phyloP scores from a whole-genome alignment of 139 green algal genomes.

The Desmodesmus armatus region DNA sequence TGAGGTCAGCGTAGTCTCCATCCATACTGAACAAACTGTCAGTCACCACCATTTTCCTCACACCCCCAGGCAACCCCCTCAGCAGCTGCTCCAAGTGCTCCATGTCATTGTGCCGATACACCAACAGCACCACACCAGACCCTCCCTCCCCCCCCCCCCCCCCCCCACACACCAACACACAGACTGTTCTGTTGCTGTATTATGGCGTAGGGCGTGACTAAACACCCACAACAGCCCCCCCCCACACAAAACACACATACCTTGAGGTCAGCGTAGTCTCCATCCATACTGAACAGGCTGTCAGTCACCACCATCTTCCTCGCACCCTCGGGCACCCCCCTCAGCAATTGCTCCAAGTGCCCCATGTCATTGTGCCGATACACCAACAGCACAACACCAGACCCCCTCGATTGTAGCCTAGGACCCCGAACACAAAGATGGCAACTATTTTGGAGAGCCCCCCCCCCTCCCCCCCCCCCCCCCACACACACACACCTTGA shows the following conservation, averaged over 20 bases:
- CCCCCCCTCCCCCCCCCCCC: too few relatives aligned
- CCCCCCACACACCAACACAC: too few relatives aligned
- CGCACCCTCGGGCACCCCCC: background rate
- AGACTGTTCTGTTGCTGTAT: too few relatives aligned
- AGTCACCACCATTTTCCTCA: conserved; percentile 81
- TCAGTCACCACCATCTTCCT: conserved; percentile 89
- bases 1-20: conserved; percentile 89
- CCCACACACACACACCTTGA: conserved; percentile 69
- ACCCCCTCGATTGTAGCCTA: background rate
- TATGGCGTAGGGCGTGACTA: too few relatives aligned
- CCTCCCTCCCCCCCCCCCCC: too few relatives aligned
- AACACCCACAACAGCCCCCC: too few relatives aligned
- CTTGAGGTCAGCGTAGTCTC: conserved; percentile 88
- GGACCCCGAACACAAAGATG: background rate
- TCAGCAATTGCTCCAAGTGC: background rate
- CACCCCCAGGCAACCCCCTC: background rate
- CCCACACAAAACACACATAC: too few relatives aligned
- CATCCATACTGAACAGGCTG: conserved; percentile 96
- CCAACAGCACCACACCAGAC: conserved; percentile 68
- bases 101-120: conserved; percentile 95
- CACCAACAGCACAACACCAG: background rate
- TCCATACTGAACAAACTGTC: conserved; percentile 98
- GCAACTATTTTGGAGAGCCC: too few relatives aligned
- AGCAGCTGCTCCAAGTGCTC: conserved; percentile 83
- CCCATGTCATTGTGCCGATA: conserved; percentile 2